phyloP scores from a whole-genome alignment of 805 yeast species.

The Torulaspora indica region DNA sequence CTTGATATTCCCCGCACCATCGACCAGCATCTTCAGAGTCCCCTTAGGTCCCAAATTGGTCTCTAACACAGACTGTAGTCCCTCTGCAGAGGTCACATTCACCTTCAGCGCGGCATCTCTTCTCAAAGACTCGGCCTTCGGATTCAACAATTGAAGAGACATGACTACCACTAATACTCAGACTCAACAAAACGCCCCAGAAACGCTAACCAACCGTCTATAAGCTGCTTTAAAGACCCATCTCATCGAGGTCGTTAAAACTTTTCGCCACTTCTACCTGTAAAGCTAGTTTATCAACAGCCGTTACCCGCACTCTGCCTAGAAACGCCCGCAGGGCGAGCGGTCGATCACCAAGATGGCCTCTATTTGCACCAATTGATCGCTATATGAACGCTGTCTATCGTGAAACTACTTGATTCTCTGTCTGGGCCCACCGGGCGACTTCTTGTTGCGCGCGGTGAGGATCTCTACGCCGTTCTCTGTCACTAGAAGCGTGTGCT shows the following conservation, averaged over 20 bases:
- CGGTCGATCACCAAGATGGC: background rate
- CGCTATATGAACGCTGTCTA: constrained; percentile 4
- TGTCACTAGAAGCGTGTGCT: constrained; percentile 87
- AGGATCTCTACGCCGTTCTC: constrained; percentile 90
- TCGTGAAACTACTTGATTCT: constrained; percentile 40
- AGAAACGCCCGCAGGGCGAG: too few relatives aligned
- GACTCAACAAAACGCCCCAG: background rate
- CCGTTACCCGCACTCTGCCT: background rate
- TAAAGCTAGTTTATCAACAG: background rate
- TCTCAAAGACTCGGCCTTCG: constrained; percentile 96
- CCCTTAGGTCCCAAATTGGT: constrained; percentile 97
- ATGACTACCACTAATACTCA: constrained; percentile 18
- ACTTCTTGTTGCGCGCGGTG: constrained; percentile 69
- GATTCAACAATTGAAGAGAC: constrained; percentile 85
- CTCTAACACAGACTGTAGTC: constrained; percentile 85
- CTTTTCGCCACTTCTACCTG: constrained; percentile 2
- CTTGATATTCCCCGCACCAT: constrained; percentile 93
- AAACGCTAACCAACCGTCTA: background rate
- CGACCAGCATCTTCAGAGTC: constrained; percentile 92
- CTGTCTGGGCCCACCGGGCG: constrained; percentile 84
- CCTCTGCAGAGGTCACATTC: constrained; percentile 94
- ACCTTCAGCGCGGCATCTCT: constrained; percentile 94
- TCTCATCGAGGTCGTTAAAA: background rate
- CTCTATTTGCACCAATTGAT: background rate
- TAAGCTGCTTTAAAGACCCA: background rate